Conservation (phyloP, 352 stramenopile genomes). For the Phytopythium montanum region DNA sequence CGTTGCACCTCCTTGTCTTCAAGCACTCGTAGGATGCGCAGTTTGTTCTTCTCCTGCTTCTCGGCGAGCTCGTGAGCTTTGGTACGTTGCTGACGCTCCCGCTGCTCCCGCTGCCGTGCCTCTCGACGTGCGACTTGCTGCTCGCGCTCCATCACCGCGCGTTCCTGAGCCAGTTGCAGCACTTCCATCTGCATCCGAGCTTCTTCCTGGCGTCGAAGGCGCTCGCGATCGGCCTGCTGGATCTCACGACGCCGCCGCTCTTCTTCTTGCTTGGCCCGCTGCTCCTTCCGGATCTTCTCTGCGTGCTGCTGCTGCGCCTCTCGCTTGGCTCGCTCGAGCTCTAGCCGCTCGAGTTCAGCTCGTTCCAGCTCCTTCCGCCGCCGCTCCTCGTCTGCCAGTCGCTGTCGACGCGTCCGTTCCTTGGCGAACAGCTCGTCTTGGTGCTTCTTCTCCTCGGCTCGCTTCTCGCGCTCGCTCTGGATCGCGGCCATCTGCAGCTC, state of each 20-base stretch:
- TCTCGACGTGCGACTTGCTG: slow-evolving; percentile 51
- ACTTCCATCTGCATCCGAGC: slow-evolving; percentile 43
- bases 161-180: slow-evolving; percentile 37
- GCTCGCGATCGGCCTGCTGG: slow-evolving; percentile 51
- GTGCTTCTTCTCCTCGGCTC: slow-evolving; percentile 42
- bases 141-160: slow-evolving; percentile 35
- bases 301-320: slow-evolving; percentile 40
- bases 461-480: slow-evolving; percentile 42
- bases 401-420: slow-evolving; percentile 37
- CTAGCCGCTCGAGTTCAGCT: slow-evolving; percentile 40
- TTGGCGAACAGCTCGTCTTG: slow-evolving; percentile 39
- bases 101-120: slow-evolving; percentile 32
- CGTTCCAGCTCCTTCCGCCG: slow-evolving; percentile 49
- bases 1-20: slow-evolving; percentile 55
- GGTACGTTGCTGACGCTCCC: slow-evolving; percentile 36
- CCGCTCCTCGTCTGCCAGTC: slow-evolving; percentile 47
- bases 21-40: slow-evolving; percentile 56
- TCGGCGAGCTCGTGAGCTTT: slow-evolving; percentile 43
- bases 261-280: slow-evolving; percentile 50
- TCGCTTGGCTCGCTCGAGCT: slow-evolving; percentile 37
- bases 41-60: slow-evolving; percentile 67
- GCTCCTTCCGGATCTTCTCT: slow-evolving; percentile 37
- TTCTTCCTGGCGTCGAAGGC: slow-evolving; percentile 52
- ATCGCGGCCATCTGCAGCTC: slow-evolving; percentile 62
- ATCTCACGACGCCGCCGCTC: slow-evolving; percentile 38